These are phyloP conservation scores for Psilocybe cyanescens DNA, from an alignment of 768 basidiomycete genomes.

Conservation along the genomic window DNA sequence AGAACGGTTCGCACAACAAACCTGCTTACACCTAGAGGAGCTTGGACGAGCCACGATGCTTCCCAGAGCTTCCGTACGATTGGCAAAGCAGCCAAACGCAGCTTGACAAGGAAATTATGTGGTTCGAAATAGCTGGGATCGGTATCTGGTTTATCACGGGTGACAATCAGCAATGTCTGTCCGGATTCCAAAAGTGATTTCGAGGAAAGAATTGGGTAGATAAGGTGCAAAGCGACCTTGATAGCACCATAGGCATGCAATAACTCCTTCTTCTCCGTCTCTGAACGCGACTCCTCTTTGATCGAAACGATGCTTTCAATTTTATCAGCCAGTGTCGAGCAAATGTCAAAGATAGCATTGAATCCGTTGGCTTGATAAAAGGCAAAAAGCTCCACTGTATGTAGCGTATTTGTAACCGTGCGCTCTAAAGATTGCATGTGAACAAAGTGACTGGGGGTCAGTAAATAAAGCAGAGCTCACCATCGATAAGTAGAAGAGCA, in stretches of 20 bases:
- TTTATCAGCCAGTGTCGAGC: slow-evolving; percentile 53
- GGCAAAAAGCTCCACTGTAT: slow-evolving; percentile 80
- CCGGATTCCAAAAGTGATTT: slow-evolving; percentile 84
- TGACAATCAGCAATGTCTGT: slow-evolving; percentile 74
- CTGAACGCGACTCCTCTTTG: slow-evolving; percentile 59
- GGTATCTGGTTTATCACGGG: slow-evolving; percentile 78
- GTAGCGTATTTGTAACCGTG: slow-evolving; percentile 69
- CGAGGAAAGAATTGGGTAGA: slow-evolving; percentile 76
- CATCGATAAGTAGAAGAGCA: slow-evolving; percentile 51
- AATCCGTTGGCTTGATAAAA: slow-evolving; percentile 78
- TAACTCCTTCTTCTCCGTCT: slow-evolving; percentile 63
- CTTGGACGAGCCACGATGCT: slow-evolving; percentile 77
- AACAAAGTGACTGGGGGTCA: slow-evolving; percentile 12
- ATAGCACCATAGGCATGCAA: slow-evolving; percentile 80
- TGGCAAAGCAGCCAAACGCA: slow-evolving; percentile 74
- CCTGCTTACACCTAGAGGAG: slow-evolving; percentile 76
- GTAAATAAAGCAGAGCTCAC: slow-evolving; percentile 29
- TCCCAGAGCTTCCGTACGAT: slow-evolving; percentile 76
- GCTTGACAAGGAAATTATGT: slow-evolving; percentile 82
- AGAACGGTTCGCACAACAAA: slow-evolving; percentile 78
- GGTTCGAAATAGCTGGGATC: slow-evolving; percentile 84
- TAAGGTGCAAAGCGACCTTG: slow-evolving; percentile 78
- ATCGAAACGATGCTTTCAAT: slow-evolving; percentile 57
- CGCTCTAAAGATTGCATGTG: slow-evolving; percentile 57
- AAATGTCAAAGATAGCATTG: slow-evolving; percentile 64